Percentiles rank a stretch among this genome's conserved stretches.
Evolutionary conservation across 2,329 filamentous ascomycete genomes (phyloP).

Genomic region (Fusarium palustre): DNA sequence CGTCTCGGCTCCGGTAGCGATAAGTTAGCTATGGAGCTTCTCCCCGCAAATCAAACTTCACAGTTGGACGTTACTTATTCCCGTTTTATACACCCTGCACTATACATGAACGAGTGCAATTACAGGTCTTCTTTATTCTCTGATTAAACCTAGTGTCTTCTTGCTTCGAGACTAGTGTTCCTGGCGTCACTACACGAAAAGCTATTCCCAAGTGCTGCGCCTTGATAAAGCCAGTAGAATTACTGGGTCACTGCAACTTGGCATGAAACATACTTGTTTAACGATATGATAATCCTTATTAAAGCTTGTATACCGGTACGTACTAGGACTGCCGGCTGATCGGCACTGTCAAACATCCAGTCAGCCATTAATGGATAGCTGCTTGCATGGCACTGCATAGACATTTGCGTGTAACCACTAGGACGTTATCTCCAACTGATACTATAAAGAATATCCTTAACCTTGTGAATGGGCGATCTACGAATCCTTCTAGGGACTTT

Average conservation of each 20-base stretch:
- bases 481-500: neutral
- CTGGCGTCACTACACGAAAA: neutral
- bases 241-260: neutral
- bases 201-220: neutral
- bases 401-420: neutral
- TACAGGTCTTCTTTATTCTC: neutral
- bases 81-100: neutral
- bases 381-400: neutral
- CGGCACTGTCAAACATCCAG: neutral
- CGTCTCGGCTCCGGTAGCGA: slow-evolving; percentile 29
- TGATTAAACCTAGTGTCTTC: neutral
- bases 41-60: slow-evolving; percentile 14
- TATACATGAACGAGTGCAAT: neutral
- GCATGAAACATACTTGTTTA: slow-evolving; percentile 1
- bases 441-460: neutral
- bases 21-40: slow-evolving; percentile 3
- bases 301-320: neutral
- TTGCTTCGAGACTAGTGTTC: neutral
- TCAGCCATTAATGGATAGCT: slow-evolving; percentile 9
- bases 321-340: slow-evolving; percentile 7
- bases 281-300: neutral
- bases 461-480: neutral
- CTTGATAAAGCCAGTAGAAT: neutral
- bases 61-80: slow-evolving; percentile 1
- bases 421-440: neutral